Conservation (phyloP, 1,284 basidiomycete species). For the Cryptococcus maquisensis region DNA sequence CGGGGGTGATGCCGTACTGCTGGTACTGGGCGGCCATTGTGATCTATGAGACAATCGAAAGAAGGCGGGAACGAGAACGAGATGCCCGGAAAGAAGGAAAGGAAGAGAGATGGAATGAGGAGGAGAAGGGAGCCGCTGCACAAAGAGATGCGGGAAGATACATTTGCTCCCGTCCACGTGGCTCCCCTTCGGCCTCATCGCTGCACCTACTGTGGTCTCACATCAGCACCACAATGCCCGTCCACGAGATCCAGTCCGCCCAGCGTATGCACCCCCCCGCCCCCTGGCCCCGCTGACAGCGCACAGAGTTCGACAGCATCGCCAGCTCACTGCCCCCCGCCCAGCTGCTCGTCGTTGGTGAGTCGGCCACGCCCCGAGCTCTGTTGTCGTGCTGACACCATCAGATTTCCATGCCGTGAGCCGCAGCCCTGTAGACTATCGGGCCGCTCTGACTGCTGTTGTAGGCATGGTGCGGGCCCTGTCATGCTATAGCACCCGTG, state of each 20-base stretch:
- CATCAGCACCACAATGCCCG: not conserved
- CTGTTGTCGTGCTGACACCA: not conserved
- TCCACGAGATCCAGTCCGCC: no score
- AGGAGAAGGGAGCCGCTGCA: constrained; percentile 1
- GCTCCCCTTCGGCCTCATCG: not conserved
- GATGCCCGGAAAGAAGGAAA: constrained; percentile 5
- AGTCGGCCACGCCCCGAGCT: not conserved
- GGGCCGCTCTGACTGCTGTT: not conserved
- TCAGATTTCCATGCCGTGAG: constrained; percentile 44
- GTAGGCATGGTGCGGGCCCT: constrained; percentile 44
- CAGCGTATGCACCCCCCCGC: no score
- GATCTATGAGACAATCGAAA: not conserved
- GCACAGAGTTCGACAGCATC: constrained; percentile 39
- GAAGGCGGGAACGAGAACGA: not conserved
- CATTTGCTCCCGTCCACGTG: constrained; percentile 1
- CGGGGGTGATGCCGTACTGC: constrained; percentile 8
- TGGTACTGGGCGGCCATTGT: constrained; percentile 8
- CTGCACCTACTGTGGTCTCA: not conserved
- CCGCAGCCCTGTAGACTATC: no score
- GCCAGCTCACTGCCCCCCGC: constrained; percentile 24
- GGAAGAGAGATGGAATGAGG: constrained; percentile 4
- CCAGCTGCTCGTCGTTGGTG: constrained; percentile 38
- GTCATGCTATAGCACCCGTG: constrained; percentile 47
- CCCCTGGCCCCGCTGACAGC: no score
- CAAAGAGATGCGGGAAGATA: constrained; percentile 3